Evolutionary conservation across 2,329 filamentous ascomycete genomes (phyloP), one percentile per base, ranked within the genome.

Genomic region (Volutella citrinella): DNA sequence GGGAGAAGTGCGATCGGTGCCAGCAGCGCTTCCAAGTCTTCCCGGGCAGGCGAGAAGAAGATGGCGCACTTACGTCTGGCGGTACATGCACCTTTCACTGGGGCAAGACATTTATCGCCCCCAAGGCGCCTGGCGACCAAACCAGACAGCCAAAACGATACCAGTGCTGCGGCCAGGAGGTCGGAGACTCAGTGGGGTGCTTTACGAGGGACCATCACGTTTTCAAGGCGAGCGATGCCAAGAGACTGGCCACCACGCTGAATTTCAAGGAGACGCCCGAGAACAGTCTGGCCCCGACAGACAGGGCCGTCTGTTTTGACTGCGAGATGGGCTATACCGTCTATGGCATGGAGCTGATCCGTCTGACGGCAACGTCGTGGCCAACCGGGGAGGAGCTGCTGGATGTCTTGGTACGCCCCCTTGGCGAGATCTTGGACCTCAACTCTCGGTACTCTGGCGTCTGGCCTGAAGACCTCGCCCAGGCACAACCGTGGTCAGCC

Each of bases 311-410:
- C 10, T 84, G 81, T 45, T 91, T 98, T 52, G 93, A 98, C 59
- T 97, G 93, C 53, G 93, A 98, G 57, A 98, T 98, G 93, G 87
- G 87, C 5, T 97, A 95, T 56, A 98, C 94, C 0, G 86, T 87
- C 1, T 63, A 84, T 30, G 93, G 94, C 0, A 68, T 97, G 45
- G 93, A 98, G 59, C 74, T 98, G 13, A 82, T 97, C 36, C 87
- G 93, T 8, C 63, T 98, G 4, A 97, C 93, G 0, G 90, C 87
- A 6, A 83, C 91, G 5, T 80, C 83, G 9, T 98, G 93, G 90
- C 91, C 91, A 0, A 68, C 73, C 8, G 85, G 87, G 14, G 75
- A 81, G 32, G 73, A 76, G 32, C 61, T 98, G 0, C 66, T 97
- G 6, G 93, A 98, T 55, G 74, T 95, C 1, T 74, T 97, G 0